Percentiles rank a stretch among this genome's conserved stretches.
These are phyloP conservation scores for Panellus pusillus DNA, from an alignment of 768 basidiomycete genomes.

Conservation along the genomic window DNA sequence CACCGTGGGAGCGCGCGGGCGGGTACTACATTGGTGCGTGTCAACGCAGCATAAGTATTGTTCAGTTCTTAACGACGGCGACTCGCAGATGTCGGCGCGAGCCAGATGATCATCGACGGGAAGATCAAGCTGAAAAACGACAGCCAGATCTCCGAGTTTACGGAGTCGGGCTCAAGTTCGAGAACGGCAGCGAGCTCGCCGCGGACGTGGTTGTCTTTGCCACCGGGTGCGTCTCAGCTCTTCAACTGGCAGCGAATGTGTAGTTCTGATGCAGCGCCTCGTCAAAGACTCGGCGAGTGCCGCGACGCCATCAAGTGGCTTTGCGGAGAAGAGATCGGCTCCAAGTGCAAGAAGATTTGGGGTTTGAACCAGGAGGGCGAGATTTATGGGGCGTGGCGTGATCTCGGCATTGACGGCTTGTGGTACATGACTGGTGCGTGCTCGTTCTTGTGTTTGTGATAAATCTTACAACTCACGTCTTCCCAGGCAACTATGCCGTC, in stretches of 20 bases:
- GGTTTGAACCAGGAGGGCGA: constrained; percentile 67
- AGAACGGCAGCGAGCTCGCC: constrained; percentile 44
- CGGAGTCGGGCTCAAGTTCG: constrained; percentile 44
- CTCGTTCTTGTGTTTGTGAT: background rate
- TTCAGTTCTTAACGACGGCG: too few relatives aligned
- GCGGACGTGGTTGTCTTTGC: constrained; percentile 60
- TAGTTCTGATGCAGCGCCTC: background rate
- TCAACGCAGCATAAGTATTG: too few relatives aligned
- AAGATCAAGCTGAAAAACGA: constrained; percentile 73
- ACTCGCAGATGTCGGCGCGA: constrained; percentile 52
- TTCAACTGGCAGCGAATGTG: background rate
- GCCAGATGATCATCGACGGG: constrained; percentile 59
- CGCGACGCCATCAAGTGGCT: too few relatives aligned
- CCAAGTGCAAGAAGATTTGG: constrained; percentile 53
- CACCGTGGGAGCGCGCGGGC: constrained; percentile 40
- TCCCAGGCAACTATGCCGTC: constrained; percentile 52
- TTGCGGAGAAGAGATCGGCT: background rate
- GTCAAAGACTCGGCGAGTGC: too few relatives aligned
- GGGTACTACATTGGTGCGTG: constrained; percentile 57
- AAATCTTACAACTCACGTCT: background rate
- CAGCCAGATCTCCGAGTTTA: constrained; percentile 44
- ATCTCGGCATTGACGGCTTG: constrained; percentile 49
- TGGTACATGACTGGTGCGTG: constrained; percentile 58
- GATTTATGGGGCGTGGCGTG: constrained; percentile 46
- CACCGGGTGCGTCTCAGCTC: constrained; percentile 44